Evolutionary conservation across 2,329 filamentous ascomycete genomes (phyloP).

Genomic region (Rutstroemia sp.): DNA sequence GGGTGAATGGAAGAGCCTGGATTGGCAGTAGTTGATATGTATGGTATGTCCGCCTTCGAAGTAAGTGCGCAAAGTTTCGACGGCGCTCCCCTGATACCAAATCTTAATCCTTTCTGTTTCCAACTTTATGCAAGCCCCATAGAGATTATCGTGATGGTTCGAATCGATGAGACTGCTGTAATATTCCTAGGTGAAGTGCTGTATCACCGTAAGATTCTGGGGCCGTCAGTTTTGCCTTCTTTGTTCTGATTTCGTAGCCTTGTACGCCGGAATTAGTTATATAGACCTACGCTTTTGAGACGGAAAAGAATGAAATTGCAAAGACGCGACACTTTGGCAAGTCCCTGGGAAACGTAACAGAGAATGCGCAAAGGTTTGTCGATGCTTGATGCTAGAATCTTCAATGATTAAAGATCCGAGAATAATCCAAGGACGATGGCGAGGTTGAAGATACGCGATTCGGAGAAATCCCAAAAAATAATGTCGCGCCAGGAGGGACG

Average conservation of each 20-base stretch:
- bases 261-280: constrained; percentile 4
- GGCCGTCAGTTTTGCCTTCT: constrained; percentile 1
- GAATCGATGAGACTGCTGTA: not conserved
- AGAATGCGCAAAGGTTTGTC: constrained; percentile 27
- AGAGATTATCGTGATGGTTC: constrained; percentile 1
- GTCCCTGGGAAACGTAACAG: constrained; percentile 26
- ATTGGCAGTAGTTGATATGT: not conserved
- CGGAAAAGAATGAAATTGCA: constrained; percentile 26
- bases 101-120: not conserved
- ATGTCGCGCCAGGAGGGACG: constrained; percentile 12
- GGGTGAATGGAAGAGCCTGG: not conserved
- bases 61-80: not conserved
- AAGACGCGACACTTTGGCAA: constrained; percentile 27
- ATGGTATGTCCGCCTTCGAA: not conserved
- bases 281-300: constrained; percentile 19
- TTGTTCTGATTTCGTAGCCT: constrained; percentile 1
- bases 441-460: constrained; percentile 12
- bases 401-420: not conserved
- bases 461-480: not conserved
- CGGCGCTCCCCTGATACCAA: not conserved
- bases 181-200: not conserved
- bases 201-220: constrained; percentile 1
- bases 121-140: not conserved
- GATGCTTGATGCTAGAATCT: constrained; percentile 17
- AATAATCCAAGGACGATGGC: constrained; percentile 8